These are phyloP conservation scores for Juglanconis juglandina DNA, from an alignment of 2,329 filamentous ascomycete genomes.

Conservation along the genomic window DNA sequence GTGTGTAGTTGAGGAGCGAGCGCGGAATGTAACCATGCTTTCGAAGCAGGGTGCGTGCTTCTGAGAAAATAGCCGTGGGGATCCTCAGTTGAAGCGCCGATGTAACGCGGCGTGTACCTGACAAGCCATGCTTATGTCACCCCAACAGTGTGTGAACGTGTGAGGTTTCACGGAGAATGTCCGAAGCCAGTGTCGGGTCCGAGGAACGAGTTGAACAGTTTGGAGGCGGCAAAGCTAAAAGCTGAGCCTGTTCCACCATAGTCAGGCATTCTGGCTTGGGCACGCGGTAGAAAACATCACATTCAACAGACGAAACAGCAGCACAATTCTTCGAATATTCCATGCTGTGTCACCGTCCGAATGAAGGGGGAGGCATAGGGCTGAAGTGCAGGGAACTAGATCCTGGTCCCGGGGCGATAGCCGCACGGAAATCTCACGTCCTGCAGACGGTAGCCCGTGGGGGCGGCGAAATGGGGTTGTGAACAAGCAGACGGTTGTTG, in stretches of 20 bases:
- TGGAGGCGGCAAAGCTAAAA: background rate
- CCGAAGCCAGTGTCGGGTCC: background rate
- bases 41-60: background rate
- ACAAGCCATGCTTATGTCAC: background rate
- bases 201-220: too few species aligned
- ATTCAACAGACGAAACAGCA: background rate
- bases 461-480: conserved; percentile 5
- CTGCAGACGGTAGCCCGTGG: conserved; percentile 2
- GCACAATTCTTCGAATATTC: background rate
- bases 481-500: conserved; percentile 7
- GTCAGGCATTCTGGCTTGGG: background rate
- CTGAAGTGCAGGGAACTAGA: conserved; percentile 8
- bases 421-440: conserved; percentile 5
- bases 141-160: background rate
- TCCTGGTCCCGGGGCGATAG: background rate
- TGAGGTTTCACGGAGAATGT: background rate
- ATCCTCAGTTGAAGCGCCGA: background rate
- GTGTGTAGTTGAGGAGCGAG: background rate
- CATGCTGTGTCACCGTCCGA: background rate
- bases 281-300: background rate
- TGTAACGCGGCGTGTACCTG: background rate
- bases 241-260: background rate
- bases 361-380: conserved; percentile 5
- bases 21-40: background rate
- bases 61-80: background rate